These are phyloP conservation scores for Ophiostoma australiae DNA, from an alignment of 2,329 filamentous ascomycete species.

Conservation along the genomic window DNA sequence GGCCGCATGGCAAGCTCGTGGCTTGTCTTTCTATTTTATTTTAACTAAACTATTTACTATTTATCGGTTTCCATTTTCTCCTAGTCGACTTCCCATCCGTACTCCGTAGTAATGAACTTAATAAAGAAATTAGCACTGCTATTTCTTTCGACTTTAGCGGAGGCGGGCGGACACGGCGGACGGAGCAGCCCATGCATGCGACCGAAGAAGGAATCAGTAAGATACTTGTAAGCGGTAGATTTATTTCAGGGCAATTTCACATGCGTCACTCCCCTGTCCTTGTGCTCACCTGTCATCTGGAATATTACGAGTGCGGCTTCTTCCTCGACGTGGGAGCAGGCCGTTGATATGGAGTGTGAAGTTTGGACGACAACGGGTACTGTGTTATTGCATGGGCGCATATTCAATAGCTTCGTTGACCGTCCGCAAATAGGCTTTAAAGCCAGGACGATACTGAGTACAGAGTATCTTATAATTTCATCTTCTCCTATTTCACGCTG, in stretches of 20 bases:
- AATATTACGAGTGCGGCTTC: slow-evolving; percentile 1
- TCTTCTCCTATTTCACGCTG: too few species aligned
- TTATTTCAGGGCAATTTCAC: background rate
- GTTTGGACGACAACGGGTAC: background rate
- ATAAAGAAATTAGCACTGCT: background rate
- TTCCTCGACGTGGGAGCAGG: background rate
- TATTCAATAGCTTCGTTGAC: background rate
- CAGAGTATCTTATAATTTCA: too few species aligned
- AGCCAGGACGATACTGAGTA: background rate
- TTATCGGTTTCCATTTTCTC: background rate
- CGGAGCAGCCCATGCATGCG: background rate
- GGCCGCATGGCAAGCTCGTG: background rate
- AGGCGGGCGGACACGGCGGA: background rate
- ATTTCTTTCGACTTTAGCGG: background rate
- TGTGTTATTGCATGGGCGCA: background rate
- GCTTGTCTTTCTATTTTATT: background rate
- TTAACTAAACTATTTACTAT: background rate
- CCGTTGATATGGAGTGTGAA: background rate
- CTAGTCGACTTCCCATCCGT: background rate
- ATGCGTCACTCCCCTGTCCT: background rate
- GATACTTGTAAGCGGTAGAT: background rate
- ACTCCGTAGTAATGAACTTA: background rate
- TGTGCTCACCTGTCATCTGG: background rate
- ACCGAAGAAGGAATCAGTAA: background rate
- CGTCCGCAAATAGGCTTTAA: background rate